Evolutionary conservation across 257 asterid species (phyloP).

Genomic region (Coffea canephora): DNA sequence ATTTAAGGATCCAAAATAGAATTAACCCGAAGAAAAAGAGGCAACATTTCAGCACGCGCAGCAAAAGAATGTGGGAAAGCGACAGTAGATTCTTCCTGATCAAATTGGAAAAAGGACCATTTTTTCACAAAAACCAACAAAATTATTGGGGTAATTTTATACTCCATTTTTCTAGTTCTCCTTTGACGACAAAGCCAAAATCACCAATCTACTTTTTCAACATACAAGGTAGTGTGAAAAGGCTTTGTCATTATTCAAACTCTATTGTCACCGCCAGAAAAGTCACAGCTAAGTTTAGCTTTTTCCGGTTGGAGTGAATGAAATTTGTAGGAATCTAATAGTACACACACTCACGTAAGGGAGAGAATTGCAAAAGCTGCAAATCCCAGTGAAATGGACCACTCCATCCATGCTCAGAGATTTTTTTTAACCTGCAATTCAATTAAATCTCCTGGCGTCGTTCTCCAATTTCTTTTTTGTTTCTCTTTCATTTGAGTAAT

Average conservation of each 20-base stretch:
- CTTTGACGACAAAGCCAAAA: slow-evolving; percentile 1
- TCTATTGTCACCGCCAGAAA: neutral
- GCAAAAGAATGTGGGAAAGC: neutral
- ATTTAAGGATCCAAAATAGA: too few species aligned
- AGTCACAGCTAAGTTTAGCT: neutral
- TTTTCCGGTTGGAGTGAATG: neutral
- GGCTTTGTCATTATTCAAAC: neutral
- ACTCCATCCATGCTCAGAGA: slow-evolving; percentile 25
- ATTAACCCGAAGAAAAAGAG: neutral
- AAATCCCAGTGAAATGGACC: slow-evolving; percentile 39
- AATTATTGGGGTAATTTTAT: neutral
- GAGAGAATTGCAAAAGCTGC: slow-evolving; percentile 13
- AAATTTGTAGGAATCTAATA: neutral
- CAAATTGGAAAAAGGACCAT: neutral
- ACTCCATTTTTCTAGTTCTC: neutral
- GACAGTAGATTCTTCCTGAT: neutral
- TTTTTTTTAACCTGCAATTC: slow-evolving; percentile 22
- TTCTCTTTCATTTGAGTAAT: too few species aligned
- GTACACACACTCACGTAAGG: neutral
- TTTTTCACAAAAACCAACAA: neutral
- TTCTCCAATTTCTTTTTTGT: neutral
- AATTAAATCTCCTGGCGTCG: slow-evolving; percentile 11
- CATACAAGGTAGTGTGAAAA: neutral
- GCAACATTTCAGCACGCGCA: neutral
- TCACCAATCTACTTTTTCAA: slow-evolving; percentile 4